A percentile compares a stretch with the other conserved stretches of the same genome.
phyloP scores from a whole-genome alignment of 441 rosid species.

The Omphalea diandra region DNA sequence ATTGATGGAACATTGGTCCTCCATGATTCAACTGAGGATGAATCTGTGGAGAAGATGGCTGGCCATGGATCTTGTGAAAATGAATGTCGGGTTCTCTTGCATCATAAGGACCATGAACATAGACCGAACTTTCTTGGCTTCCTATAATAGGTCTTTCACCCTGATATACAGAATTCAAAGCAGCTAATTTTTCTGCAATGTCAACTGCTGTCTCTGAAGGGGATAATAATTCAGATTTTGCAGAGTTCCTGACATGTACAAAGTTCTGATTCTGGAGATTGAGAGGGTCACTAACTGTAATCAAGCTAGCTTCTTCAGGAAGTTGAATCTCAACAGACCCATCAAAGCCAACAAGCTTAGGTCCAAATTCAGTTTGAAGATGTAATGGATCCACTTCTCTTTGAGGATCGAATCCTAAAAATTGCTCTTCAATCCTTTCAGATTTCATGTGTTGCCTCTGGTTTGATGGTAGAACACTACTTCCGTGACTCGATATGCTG shows the following conservation, averaged over 20 bases:
- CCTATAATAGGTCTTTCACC: conserved; percentile 53
- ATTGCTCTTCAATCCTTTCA: conserved; percentile 49
- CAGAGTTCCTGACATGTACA: conserved; percentile 38
- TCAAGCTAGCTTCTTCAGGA: conserved; percentile 63
- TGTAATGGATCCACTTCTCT: conserved; percentile 42
- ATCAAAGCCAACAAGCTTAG: conserved; percentile 42
- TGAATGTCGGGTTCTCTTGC: conserved; percentile 48
- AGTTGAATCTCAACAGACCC: conserved; percentile 35
- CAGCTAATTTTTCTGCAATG: conserved; percentile 61
- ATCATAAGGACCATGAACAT: conserved; percentile 52
- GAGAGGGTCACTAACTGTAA: conserved; percentile 37
- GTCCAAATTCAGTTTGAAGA: conserved; percentile 42
- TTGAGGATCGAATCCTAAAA: conserved; percentile 43
- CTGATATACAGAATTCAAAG: conserved; percentile 52
- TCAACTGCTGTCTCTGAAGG: conserved; percentile 41
- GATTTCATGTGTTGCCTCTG: conserved; percentile 41
- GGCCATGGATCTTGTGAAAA: conserved; percentile 38
- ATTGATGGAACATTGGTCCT: conserved; percentile 50
- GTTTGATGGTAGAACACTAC: conserved; percentile 37
- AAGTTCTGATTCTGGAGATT: conserved; percentile 42
- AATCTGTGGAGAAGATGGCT: conserved; percentile 49
- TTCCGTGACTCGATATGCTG: conserved; percentile 38
- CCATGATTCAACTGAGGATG: conserved; percentile 56
- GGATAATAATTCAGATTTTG: conserved; percentile 45
- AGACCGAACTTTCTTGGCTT: conserved; percentile 50